A percentile compares a stretch with the other conserved stretches of the same genome.
phyloP scores from a whole-genome alignment of 2,329 filamentous ascomycete species.

The Aspergillus pseudonomiae region DNA sequence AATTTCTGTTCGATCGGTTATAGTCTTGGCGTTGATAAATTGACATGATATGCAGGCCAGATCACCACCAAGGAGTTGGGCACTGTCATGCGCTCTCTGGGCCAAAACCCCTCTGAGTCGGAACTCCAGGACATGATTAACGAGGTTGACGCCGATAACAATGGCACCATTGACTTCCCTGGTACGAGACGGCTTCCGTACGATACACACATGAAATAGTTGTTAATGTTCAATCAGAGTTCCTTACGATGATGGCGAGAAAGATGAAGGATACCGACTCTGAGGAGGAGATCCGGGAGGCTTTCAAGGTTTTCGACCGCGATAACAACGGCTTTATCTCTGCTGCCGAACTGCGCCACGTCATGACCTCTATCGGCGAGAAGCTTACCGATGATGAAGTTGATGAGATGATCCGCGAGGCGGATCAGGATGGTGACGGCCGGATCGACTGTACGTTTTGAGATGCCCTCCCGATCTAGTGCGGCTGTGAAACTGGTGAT shows the following conservation, averaged over 20 bases:
- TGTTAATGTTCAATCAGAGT: constrained; percentile 59
- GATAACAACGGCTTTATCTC: constrained; percentile 94
- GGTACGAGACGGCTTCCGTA: constrained; percentile 56
- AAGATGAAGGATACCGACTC: constrained; percentile 95
- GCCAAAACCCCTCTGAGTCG: constrained; percentile 87
- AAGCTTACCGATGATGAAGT: constrained; percentile 90
- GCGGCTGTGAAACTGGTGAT: background rate
- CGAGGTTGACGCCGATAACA: constrained; percentile 90
- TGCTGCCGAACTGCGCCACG: constrained; percentile 81
- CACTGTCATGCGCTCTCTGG: constrained; percentile 87
- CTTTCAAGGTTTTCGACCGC: constrained; percentile 88
- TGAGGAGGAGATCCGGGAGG: constrained; percentile 86
- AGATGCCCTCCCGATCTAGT: background rate
- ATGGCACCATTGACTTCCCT: constrained; percentile 88
- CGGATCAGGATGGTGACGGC: constrained; percentile 86
- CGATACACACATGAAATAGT: background rate
- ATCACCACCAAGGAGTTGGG: constrained; percentile 90
- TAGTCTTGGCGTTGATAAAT: constrained; percentile 16
- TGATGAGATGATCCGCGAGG: constrained; percentile 91
- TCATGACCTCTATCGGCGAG: constrained; percentile 91
- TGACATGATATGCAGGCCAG: constrained; percentile 62
- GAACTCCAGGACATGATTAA: constrained; percentile 95
- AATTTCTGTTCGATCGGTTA: background rate
- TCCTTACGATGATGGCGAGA: constrained; percentile 90
- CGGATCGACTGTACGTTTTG: constrained; percentile 76